phyloP scores from a whole-genome alignment of 2,329 filamentous ascomycete genomes.

The Fusarium pseudograminearum region DNA sequence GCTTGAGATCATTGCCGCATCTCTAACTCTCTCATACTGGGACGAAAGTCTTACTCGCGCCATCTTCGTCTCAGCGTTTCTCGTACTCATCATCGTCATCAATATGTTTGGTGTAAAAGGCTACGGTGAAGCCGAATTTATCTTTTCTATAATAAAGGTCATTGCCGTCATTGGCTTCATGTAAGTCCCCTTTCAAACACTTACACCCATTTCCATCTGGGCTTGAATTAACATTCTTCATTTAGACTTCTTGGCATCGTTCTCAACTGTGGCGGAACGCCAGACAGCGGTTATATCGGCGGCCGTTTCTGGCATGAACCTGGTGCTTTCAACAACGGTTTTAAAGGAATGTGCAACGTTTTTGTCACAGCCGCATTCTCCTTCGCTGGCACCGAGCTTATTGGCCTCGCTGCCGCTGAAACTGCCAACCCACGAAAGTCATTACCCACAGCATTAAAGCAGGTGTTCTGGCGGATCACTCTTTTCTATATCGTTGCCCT shows the following conservation, averaged over 20 bases:
- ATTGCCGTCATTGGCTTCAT: conserved; percentile 89
- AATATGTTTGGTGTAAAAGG: conserved; percentile 90
- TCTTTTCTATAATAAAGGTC: conserved; percentile 89
- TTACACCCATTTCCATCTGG: conserved; percentile 46
- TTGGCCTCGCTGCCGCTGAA: conserved; percentile 82
- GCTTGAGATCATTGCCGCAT: conserved; percentile 87
- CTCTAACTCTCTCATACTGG: conserved; percentile 88
- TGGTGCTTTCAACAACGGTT: conserved; percentile 86
- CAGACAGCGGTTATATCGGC: conserved; percentile 81
- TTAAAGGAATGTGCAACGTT: conserved; percentile 83
- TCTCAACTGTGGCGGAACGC: conserved; percentile 84
- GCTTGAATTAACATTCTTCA: conserved; percentile 27
- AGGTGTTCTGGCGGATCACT: conserved; percentile 94
- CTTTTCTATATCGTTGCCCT: conserved; percentile 91
- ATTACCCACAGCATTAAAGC: conserved; percentile 87
- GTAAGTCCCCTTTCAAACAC: conserved; percentile 59
- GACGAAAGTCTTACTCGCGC: conserved; percentile 71
- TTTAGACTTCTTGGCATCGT: conserved; percentile 83
- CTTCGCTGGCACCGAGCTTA: conserved; percentile 80
- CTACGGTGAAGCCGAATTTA: conserved; percentile 90
- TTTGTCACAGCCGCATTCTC: conserved; percentile 83
- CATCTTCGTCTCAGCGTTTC: conserved; percentile 86
- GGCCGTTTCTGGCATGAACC: conserved; percentile 81
- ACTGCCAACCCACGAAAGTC: conserved; percentile 84
- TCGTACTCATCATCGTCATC: conserved; percentile 79